phyloP scores from a whole-genome alignment of 805 yeast genomes.

The Ogataea pini region DNA sequence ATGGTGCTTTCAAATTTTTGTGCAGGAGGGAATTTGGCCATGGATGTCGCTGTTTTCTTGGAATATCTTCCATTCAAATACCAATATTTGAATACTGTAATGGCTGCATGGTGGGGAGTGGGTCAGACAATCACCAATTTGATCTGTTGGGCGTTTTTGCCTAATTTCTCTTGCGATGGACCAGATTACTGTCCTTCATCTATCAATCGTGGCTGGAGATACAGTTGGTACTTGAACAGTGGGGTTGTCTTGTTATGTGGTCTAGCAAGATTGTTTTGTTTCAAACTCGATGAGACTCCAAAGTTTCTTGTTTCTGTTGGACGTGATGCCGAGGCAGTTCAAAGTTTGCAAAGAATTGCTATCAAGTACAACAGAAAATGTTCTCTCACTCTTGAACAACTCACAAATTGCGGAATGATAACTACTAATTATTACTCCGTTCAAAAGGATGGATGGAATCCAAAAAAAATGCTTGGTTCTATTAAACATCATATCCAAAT shows the following conservation, averaged over 20 bases:
- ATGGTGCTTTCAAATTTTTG: conserved; percentile 42
- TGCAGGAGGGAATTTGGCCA: conserved; percentile 54
- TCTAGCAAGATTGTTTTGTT: conserved; percentile 43
- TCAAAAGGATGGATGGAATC: conserved; percentile 10
- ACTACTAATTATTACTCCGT: conserved; percentile 7
- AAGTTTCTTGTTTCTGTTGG: conserved; percentile 36
- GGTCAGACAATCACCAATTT: conserved; percentile 51
- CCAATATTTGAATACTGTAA: conserved; percentile 49
- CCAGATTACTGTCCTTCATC: conserved; percentile 40
- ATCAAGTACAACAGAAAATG: conserved; percentile 40
- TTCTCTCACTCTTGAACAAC: conserved; percentile 43
- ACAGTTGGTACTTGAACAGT: conserved; percentile 49
- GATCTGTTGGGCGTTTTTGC: conserved; percentile 51
- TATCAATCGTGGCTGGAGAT: conserved; percentile 57
- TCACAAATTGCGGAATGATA: conserved; percentile 40
- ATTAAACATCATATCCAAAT: conserved; percentile 39
- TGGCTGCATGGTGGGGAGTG: conserved; percentile 58
- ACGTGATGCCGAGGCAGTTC: conserved; percentile 45
- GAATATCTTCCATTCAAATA: conserved; percentile 49
- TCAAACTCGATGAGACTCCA: conserved; percentile 42
- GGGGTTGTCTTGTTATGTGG: conserved; percentile 47
- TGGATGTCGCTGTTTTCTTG: conserved; percentile 49
- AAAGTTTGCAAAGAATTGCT: conserved; percentile 43
- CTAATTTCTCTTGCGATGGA: conserved; percentile 45
- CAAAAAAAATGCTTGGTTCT: conserved; percentile 17